Conservation (phyloP, 805 yeast species). For the Debaryomyces hansenii region DNA sequence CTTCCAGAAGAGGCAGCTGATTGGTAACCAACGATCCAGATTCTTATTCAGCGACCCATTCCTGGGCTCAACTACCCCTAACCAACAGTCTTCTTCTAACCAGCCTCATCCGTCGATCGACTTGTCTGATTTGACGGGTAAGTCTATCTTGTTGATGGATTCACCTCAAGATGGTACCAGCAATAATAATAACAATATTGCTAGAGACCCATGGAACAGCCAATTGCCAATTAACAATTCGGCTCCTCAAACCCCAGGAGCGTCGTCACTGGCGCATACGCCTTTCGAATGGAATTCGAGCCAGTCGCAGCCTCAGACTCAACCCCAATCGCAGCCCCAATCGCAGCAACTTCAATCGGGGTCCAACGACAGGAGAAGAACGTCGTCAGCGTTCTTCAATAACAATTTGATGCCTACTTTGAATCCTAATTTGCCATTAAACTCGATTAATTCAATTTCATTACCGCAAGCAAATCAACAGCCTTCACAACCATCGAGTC, state of each 20-base stretch:
- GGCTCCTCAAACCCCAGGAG: slow-evolving; percentile 43
- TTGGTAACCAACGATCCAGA: slow-evolving; percentile 62
- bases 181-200: slow-evolving; percentile 46
- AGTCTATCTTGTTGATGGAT: slow-evolving; percentile 46
- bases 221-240: slow-evolving; percentile 18
- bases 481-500: slow-evolving; percentile 2
- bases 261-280: slow-evolving; percentile 9
- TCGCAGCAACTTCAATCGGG: slow-evolving; percentile 8
- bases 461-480: slow-evolving; percentile 11
- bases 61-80: slow-evolving; percentile 5
- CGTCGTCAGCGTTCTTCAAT: slow-evolving; percentile 53
- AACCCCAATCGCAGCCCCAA: slow-evolving; percentile 7
- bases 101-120: slow-evolving; percentile 24
- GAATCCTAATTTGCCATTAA: slow-evolving; percentile 1
- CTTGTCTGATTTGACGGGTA: slow-evolving; percentile 38
- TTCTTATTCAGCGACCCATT: slow-evolving; percentile 69
- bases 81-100: slow-evolving; percentile 21
- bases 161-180: slow-evolving; percentile 48
- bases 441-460: slow-evolving; percentile 13
- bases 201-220: slow-evolving; percentile 45
- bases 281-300: slow-evolving; percentile 36
- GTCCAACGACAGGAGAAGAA: slow-evolving; percentile 46
- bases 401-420: not conserved
- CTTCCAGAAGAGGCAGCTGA: slow-evolving; percentile 51
- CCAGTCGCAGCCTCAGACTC: slow-evolving; percentile 7